Evolutionary conservation across 2,329 filamentous ascomycete genomes (phyloP).

Genomic region (Hysterium pulicare): DNA sequence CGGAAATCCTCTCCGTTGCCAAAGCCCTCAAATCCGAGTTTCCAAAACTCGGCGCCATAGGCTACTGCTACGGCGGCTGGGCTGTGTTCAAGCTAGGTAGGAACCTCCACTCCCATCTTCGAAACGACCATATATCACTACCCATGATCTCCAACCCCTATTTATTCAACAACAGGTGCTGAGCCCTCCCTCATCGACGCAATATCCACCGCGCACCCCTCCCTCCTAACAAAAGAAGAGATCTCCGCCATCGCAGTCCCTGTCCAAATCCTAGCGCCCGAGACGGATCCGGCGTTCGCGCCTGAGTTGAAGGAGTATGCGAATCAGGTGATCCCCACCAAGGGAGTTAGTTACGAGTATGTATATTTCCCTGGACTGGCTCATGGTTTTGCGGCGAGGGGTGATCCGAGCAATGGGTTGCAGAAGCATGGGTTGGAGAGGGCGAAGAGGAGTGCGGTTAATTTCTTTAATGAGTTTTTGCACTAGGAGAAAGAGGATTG

Average conservation of each 20-base stretch:
- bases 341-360: conserved; percentile 32
- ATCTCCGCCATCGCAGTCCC: conserved; percentile 30
- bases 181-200: conserved; percentile 34
- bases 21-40: conserved; percentile 33
- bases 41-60: conserved; percentile 44
- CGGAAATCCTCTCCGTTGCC: conserved; percentile 36
- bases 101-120: conserved; percentile 13
- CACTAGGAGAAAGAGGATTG: too few species aligned
- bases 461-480: conserved; percentile 32
- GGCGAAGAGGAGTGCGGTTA: conserved; percentile 29
- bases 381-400: conserved; percentile 32
- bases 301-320: conserved; percentile 29
- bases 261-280: conserved; percentile 27
- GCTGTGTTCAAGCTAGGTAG: conserved; percentile 29
- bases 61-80: conserved; percentile 49
- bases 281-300: conserved; percentile 24
- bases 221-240: conserved; percentile 26
- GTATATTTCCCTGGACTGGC: conserved; percentile 28
- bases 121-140: too few species aligned
- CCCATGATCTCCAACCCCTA: too few species aligned
- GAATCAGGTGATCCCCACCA: conserved; percentile 24
- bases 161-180: too few species aligned
- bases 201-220: conserved; percentile 28
- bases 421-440: conserved; percentile 33
- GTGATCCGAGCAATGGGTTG: conserved; percentile 19